These are phyloP conservation scores for Colletotrichum sp. DNA, from an alignment of 2,329 filamentous ascomycete species.

Conservation along the genomic window DNA sequence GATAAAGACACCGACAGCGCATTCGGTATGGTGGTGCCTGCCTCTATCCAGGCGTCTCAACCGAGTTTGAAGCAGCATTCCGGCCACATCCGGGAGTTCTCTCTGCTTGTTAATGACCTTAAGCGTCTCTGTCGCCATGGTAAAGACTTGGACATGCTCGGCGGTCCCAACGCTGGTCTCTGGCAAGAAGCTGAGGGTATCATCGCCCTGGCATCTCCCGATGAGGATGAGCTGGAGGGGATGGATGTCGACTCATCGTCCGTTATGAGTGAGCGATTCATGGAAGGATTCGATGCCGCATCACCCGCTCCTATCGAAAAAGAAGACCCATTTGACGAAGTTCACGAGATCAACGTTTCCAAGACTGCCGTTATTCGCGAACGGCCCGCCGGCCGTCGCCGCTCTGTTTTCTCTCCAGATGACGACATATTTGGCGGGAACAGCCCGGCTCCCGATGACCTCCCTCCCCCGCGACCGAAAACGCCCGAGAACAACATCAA, in stretches of 20 bases:
- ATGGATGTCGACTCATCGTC: constrained; percentile 40
- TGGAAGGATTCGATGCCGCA: constrained; percentile 53
- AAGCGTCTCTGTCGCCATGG: constrained; percentile 78
- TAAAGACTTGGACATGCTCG: constrained; percentile 67
- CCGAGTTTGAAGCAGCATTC: constrained; percentile 84
- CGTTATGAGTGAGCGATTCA: constrained; percentile 46
- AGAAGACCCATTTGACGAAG: constrained; percentile 46
- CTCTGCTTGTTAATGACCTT: constrained; percentile 80
- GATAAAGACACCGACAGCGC: constrained; percentile 40
- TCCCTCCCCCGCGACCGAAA: constrained; percentile 41
- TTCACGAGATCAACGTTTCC: constrained; percentile 45
- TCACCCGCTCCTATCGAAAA: constrained; percentile 39
- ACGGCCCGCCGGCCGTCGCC: constrained; percentile 55
- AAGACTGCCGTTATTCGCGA: constrained; percentile 61
- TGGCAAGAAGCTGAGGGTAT: constrained; percentile 88
- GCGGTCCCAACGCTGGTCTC: constrained; percentile 62
- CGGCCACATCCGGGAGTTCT: constrained; percentile 82
- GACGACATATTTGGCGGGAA: constrained; percentile 69
- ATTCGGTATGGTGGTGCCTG: constrained; percentile 73
- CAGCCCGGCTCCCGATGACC: constrained; percentile 48
- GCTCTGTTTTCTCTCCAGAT: constrained; percentile 69
- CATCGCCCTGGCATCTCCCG: constrained; percentile 79
- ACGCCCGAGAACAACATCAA: constrained; percentile 41
- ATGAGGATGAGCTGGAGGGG: constrained; percentile 59
- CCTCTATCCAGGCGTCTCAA: constrained; percentile 81